These are phyloP conservation scores for Ottelia alismoides DNA, from an alignment of 106 monocot genomes.

Conservation along the genomic window DNA sequence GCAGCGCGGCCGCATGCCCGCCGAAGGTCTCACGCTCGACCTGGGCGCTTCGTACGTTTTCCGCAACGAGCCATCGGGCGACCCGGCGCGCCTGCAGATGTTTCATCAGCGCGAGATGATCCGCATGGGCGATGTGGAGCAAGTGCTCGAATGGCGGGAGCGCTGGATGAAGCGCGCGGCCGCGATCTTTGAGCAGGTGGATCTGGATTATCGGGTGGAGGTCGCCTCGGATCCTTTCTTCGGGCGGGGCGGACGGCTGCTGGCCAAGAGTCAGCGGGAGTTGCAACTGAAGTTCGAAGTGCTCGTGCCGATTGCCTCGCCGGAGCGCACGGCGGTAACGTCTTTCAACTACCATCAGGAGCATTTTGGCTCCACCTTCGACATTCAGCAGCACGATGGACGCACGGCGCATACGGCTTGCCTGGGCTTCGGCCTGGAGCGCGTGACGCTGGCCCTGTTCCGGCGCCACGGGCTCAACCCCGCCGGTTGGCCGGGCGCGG, in stretches of 20 bases:
- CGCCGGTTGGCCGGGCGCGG: no score
- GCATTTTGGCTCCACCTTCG: neutral
- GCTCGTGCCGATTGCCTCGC: neutral
- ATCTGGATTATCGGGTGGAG: neutral
- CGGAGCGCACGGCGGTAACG: neutral
- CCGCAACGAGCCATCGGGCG: neutral
- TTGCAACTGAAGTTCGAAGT: neutral
- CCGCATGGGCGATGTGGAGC: neutral
- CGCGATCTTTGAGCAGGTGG: neutral
- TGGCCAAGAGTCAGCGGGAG: neutral
- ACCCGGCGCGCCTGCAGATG: neutral
- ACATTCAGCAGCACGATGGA: no score
- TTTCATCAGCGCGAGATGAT: neutral
- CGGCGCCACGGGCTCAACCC: no score
- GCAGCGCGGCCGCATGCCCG: neutral
- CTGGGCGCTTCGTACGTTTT: neutral
- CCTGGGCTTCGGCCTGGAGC: no score
- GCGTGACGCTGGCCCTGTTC: no score
- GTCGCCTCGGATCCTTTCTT: neutral
- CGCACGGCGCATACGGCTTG: no score
- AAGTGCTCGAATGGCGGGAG: neutral
- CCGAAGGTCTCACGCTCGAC: neutral
- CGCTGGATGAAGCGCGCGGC: neutral
- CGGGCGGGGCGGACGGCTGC: neutral
- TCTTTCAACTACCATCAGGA: neutral